Base-by-base conservation (phyloP, 2,329 filamentous ascomycete genomes). In the Aspergillus tanneri region DNA sequence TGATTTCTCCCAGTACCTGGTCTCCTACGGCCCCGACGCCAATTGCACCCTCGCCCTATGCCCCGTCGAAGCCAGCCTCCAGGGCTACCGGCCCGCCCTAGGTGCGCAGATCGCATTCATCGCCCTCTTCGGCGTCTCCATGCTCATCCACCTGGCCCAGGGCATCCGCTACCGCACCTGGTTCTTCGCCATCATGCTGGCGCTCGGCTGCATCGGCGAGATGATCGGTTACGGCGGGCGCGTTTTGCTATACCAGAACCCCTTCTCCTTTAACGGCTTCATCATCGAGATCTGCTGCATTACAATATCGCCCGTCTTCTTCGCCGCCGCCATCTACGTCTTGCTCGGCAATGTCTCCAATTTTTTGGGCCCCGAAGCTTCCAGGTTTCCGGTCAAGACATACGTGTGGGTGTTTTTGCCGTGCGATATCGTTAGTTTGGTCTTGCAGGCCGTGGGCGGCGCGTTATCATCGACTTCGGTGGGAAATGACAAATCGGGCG, bases 311-410 rank as follows among this genome's bases (percentile, higher is more conserved):
- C 36, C 36, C 36, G 36, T 39, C 36, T 39, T 39, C 36, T 76
- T 79, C 58, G 76, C 80, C 22, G 84, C 84, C 0, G 82, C 81
- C 49, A 82, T 87, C 60, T 88, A 87, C 63, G 77, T 87, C 45
- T 84, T 81, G 23, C 74, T 86, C 23, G 70, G 70, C n/a, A 61
- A 67, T 45, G 64, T 71, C 48, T 69, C 74, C 47, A 56, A 62
- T 28, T 69, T 64, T 42, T 72, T 73, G 54, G 72, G 64, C 25
- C 46, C 61, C 9, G 52, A 67, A 35, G 67, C 71, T 51, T 75
- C 72, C 5, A 71, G 70, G 53, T 66, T 78, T 49, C 57, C 51
- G 12, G 61, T 66, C 3, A 52, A 54, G n/a, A 54, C 53, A 10
- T 68, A 69, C 57, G 66, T 66, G 52, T 66, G 62, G 59, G 59